Base-by-base conservation (phyloP, 2,329 filamentous ascomycete genomes). In the Fusarium sp. region DNA sequence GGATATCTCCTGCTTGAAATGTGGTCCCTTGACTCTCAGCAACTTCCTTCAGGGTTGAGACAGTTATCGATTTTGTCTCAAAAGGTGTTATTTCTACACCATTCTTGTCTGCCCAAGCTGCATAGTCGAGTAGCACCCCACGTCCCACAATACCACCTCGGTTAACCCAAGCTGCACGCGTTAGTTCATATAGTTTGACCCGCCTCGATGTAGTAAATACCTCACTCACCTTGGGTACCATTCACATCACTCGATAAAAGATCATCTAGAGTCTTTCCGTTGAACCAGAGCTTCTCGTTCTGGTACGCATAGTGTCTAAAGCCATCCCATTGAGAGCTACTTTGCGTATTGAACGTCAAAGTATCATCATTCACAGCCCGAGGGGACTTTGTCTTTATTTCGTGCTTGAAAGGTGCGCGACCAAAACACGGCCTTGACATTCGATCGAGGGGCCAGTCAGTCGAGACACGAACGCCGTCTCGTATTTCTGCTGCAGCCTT, bases 41-140 rank as follows among this genome's bases (percentile, higher is more conserved):
- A 10, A 86, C 78, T 23, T 79, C 75, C 48, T 82, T 74, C 2
- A 88, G 75, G 2, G 77, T 75, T 0, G 75, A 73, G 2, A 83
- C 71, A 0, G 83, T 77, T 49, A 88, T 86, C 2, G 77, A 70
- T 8, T 76, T 76, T 1, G 79, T 74, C 23, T 78, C 71, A 58
- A 85, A 82, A 4, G 79, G 73, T 1, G 79, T 76, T n/a, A 82
- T 67, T 4, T 69, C n/a, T 20, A 79, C 68, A 13, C 75, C 74
- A 17, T 81, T 75, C 2, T 67, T 69, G 23, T 80, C 74, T 13
- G 81, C 81, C 78, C 81, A 86, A 2, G 78, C 72, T 8, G 79
- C 81, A 54, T 83, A 88, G 72, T 89, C 87, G 0, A 87, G 74
- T 0, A 87, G 75, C 4, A 87, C 77, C 20, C 84, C 84, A 1